A percentile compares a stretch with the other conserved stretches of the same genome.
Evolutionary conservation across 345 rosid species (phyloP).

Genomic region (Mangifera indica): DNA sequence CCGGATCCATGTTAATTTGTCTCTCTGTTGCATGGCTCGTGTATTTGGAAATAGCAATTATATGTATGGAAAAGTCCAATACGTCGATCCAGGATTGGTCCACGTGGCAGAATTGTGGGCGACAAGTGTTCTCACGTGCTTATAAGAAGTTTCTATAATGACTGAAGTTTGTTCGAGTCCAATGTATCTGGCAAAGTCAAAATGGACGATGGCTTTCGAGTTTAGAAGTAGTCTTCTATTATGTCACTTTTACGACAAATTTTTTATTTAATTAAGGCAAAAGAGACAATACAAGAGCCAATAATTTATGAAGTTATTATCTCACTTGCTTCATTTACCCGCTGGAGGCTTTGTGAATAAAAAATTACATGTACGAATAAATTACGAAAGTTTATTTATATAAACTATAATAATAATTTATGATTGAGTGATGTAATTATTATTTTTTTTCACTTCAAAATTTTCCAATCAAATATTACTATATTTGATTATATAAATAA

Average conservation of each 20-base stretch:
- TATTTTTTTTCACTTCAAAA: too few relatives aligned
- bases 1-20: constrained; percentile 28
- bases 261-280: not conserved
- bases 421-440: too few relatives aligned
- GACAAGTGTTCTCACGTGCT: constrained; percentile 16
- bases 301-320: not conserved
- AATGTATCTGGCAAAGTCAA: constrained; percentile 47
- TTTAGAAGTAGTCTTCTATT: not conserved
- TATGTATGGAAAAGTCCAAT: constrained; percentile 7
- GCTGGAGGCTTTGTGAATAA: too few relatives aligned
- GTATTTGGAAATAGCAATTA: constrained; percentile 16
- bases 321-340: not conserved
- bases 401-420: too few relatives aligned
- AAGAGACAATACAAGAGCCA: not conserved
- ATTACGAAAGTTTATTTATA: too few relatives aligned
- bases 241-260: constrained; percentile 9
- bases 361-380: too few relatives aligned
- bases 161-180: constrained; percentile 20
- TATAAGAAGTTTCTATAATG: constrained; percentile 26
- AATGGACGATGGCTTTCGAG: constrained; percentile 42
- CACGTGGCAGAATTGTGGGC: constrained; percentile 25
- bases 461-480: too few relatives aligned
- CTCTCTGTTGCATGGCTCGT: constrained; percentile 30
- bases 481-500: too few relatives aligned
- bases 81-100: constrained; percentile 12